phyloP scores from a whole-genome alignment of 805 yeast genomes.

The Sporopachydermia quercuum region DNA sequence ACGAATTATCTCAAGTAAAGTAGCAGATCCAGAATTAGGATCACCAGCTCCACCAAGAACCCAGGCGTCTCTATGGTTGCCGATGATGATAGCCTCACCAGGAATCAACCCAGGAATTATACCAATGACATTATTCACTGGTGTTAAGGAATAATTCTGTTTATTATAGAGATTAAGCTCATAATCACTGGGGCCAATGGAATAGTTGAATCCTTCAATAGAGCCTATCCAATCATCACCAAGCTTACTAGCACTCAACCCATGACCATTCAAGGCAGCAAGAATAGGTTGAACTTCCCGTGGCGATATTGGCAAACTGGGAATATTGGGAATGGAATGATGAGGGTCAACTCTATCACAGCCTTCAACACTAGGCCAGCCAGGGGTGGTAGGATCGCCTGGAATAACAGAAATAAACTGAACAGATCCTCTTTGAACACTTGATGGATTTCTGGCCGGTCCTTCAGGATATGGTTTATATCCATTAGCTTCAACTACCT shows the following conservation, averaged over 20 bases:
- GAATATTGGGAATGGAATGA: constrained; percentile 43
- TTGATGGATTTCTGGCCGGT: constrained; percentile 61
- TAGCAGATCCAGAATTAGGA: constrained; percentile 34
- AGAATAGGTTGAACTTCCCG: constrained; percentile 50
- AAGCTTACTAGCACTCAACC: constrained; percentile 24
- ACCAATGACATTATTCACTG: constrained; percentile 51
- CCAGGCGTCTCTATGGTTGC: constrained; percentile 40
- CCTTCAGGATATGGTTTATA: constrained; percentile 58
- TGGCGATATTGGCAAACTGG: constrained; percentile 55
- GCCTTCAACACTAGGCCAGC: constrained; percentile 39
- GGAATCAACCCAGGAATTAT: constrained; percentile 36
- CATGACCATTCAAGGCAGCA: constrained; percentile 41
- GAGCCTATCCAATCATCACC: constrained; percentile 34
- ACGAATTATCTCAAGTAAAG: constrained; percentile 36
- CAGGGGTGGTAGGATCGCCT: constrained; percentile 74
- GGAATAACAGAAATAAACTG: constrained; percentile 45
- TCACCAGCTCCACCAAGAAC: constrained; percentile 35
- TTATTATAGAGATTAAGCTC: constrained; percentile 40
- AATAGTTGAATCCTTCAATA: constrained; percentile 29
- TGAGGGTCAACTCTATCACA: constrained; percentile 35
- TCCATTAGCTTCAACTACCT: constrained; percentile 37
- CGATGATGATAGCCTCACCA: constrained; percentile 40
- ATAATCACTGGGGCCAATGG: constrained; percentile 33
- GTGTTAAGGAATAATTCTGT: constrained; percentile 47
- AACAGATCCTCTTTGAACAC: constrained; percentile 67